Evolutionary conservation across 1,139 yeast species (phyloP).

Genomic region (Groenewaldozyma sp.): DNA sequence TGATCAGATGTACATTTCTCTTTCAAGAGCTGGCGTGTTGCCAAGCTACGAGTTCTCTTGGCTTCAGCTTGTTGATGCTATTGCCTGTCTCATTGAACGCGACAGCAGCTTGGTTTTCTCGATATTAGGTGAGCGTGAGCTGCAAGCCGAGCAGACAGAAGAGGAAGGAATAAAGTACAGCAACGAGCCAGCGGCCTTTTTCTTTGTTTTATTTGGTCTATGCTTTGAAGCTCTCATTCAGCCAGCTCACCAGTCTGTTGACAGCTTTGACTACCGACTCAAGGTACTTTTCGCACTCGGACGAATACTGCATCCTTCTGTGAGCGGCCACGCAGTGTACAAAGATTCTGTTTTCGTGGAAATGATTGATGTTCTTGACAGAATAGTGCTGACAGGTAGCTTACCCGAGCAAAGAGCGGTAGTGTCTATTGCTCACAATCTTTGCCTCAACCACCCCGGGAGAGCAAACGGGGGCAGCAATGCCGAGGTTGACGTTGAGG

Average conservation of each 20-base stretch:
- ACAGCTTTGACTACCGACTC: slow-evolving; percentile 21
- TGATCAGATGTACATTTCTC: slow-evolving; percentile 29
- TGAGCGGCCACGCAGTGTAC: slow-evolving; percentile 53
- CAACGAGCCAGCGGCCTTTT: slow-evolving; percentile 65
- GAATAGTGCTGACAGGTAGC: slow-evolving; percentile 56
- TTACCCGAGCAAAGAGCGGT: slow-evolving; percentile 44
- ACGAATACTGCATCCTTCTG: slow-evolving; percentile 47
- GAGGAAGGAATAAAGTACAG: slow-evolving; percentile 23
- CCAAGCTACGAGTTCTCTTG: slow-evolving; percentile 58
- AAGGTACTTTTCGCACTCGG: slow-evolving; percentile 47
- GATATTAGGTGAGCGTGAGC: slow-evolving; percentile 33
- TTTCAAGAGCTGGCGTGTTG: slow-evolving; percentile 28
- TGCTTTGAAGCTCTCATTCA: slow-evolving; percentile 67
- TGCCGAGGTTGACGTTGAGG: slow-evolving; percentile 17
- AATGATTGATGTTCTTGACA: slow-evolving; percentile 63
- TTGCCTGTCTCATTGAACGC: slow-evolving; percentile 55
- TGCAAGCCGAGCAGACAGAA: slow-evolving; percentile 12
- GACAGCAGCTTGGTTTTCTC: slow-evolving; percentile 38
- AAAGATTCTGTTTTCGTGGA: slow-evolving; percentile 68
- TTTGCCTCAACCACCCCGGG: slow-evolving; percentile 34
- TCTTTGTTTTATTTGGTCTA: slow-evolving; percentile 74
- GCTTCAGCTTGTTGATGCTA: slow-evolving; percentile 71
- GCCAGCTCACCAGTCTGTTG: slow-evolving; percentile 13
- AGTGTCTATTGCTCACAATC: slow-evolving; percentile 45
- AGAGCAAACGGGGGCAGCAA: slow-evolving; percentile 21